Evolutionary conservation across 2,329 filamentous ascomycete genomes (phyloP), one percentile per base, ranked within the genome.

Genomic region (Aureobasidium sp.): DNA sequence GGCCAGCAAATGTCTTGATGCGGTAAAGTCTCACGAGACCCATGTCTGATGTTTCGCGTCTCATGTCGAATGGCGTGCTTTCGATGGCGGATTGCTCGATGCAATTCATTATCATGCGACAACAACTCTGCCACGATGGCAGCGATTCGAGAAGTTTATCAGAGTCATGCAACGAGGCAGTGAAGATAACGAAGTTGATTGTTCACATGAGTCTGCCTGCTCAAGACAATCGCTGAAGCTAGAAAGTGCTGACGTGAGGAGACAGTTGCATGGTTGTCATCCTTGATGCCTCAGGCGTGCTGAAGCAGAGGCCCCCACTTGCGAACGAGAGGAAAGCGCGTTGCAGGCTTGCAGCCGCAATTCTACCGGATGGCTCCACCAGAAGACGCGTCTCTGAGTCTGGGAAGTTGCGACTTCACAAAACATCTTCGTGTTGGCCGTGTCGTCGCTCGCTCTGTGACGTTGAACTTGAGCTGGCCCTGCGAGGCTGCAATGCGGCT

Each of bases 11-110:
- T n/a, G n/a, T 21, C 53, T 27, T 25, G 27, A 45, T 57, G 30
- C 13, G 42, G 54, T 29, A 48, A 58, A 9, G 32, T 30, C 54
- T 58, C 54, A 58, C 45, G 45, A 49, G 45, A 59, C 47, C 36
- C 13, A n/a, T 54, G 25, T 21, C 37, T 54, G 13, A 11, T 41
- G 36, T 37, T 42, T 41, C 11, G 21, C 16, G 5, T 16, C 11
- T 51, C 37, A 21, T 37, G 21, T 41, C 36, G 10, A 42, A 54
- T 42, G 50, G 16, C 37, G 50, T 54, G 50, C 36, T 54, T 32
- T 54, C 16, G 21, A 42, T 41, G 9, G 25, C 10, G 9, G 27
- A 30, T 54, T 54, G 50, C 37, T 42, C 10, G 36, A 42, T 54
- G 6, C 11, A 8, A n/a, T 7, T 6, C 25, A 29, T 42, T 54